Evolutionary conservation across 257 asterid genomes (phyloP).

Genomic region (Buddleja alternifolia): DNA sequence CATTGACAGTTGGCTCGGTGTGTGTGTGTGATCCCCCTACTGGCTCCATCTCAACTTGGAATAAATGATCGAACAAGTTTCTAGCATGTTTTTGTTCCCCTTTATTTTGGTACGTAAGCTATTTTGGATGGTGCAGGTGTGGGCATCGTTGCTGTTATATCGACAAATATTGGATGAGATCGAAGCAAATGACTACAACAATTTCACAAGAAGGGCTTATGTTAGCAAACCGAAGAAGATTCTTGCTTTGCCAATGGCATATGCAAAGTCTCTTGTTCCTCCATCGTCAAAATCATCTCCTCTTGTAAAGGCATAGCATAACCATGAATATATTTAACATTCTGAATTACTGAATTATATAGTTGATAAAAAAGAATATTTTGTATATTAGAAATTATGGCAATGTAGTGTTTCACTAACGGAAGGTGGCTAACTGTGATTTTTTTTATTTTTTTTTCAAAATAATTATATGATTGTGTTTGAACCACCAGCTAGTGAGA

Average conservation of each 20-base stretch:
- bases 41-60: too few relatives aligned
- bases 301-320: slow-evolving; percentile 54
- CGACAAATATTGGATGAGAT: slow-evolving; percentile 91
- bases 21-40: too few relatives aligned
- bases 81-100: not conserved
- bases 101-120: not conserved
- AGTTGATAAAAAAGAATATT: slow-evolving; percentile 22
- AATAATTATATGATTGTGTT: too few relatives aligned
- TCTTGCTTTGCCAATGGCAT: slow-evolving; percentile 81
- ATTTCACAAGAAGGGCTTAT: slow-evolving; percentile 87
- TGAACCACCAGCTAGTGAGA: too few relatives aligned
- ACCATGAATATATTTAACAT: not conserved
- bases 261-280: slow-evolving; percentile 80
- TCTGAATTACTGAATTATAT: slow-evolving; percentile 17
- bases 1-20: too few relatives aligned
- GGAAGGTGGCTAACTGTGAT: slow-evolving; percentile 19
- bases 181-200: slow-evolving; percentile 95
- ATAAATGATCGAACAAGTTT: not conserved
- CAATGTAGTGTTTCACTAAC: slow-evolving; percentile 26
- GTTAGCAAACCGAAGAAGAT: slow-evolving; percentile 90
- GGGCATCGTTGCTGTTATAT: slow-evolving; percentile 78
- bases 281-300: slow-evolving; percentile 54
- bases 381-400: slow-evolving; percentile 40
- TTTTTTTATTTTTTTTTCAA: too few relatives aligned
- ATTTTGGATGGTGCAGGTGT: slow-evolving; percentile 58